Evolutionary conservation across 2,329 filamentous ascomycete genomes (phyloP).

Genomic region (Fusarium citri): DNA sequence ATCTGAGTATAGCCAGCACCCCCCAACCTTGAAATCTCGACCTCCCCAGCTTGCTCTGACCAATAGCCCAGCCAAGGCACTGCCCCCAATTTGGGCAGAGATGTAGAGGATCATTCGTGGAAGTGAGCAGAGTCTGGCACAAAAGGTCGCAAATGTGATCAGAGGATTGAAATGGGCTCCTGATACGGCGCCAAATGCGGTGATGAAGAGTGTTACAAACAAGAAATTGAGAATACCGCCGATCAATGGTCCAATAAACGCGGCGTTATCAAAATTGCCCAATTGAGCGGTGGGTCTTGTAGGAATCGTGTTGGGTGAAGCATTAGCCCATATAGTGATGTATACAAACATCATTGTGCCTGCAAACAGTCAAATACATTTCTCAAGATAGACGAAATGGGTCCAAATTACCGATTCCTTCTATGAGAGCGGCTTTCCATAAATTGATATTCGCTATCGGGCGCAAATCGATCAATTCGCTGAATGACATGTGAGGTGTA

Average conservation of each 20-base stretch:
- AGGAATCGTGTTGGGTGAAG: slow-evolving; percentile 27
- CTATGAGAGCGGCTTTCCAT: slow-evolving; percentile 56
- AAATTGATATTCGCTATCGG: slow-evolving; percentile 51
- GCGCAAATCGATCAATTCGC: slow-evolving; percentile 50
- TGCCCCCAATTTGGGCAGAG: slow-evolving; percentile 59
- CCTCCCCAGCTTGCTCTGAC: slow-evolving; percentile 47
- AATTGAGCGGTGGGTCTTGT: slow-evolving; percentile 22
- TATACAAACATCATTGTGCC: slow-evolving; percentile 41
- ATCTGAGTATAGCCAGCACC: slow-evolving; percentile 46
- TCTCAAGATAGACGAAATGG: accelerated
- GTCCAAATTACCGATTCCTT: slow-evolving; percentile 47
- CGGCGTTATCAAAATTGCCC: slow-evolving; percentile 42
- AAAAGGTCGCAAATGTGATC: slow-evolving; percentile 66
- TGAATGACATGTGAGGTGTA: slow-evolving; percentile 53
- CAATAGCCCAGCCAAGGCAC: slow-evolving; percentile 47
- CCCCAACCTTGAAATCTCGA: slow-evolving; percentile 46
- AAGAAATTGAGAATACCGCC: slow-evolving; percentile 49
- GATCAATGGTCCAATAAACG: slow-evolving; percentile 47
- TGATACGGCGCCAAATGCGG: slow-evolving; percentile 59
- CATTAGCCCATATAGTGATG: slow-evolving; percentile 35
- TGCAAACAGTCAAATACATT: accelerated
- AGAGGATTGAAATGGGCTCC: slow-evolving; percentile 66
- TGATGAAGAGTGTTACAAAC: slow-evolving; percentile 61
- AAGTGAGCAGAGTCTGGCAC: slow-evolving; percentile 61
- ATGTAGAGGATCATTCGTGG: slow-evolving; percentile 63